Conservation (phyloP, 2,329 filamentous ascomycete genomes). For the Lachnellula hyalina region DNA sequence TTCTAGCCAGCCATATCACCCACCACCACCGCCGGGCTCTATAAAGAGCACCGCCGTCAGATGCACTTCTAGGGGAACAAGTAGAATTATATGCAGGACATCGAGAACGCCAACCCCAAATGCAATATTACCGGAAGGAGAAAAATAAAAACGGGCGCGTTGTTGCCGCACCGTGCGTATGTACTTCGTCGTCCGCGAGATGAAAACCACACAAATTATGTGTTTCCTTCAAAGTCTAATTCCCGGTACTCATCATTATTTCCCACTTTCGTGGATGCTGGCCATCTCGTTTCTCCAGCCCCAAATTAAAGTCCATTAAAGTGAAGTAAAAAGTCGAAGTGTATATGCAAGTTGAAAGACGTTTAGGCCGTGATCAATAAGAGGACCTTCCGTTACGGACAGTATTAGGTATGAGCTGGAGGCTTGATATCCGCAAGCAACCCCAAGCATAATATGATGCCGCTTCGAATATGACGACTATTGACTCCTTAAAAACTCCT, state of each 20-base stretch:
- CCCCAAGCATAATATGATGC: slow-evolving; percentile 23
- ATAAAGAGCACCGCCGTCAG: slow-evolving; percentile 9
- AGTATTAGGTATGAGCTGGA: slow-evolving; percentile 27
- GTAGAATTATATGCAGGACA: slow-evolving; percentile 29
- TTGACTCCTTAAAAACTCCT: slow-evolving; percentile 16
- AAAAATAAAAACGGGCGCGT: slow-evolving; percentile 25
- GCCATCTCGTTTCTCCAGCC: slow-evolving; percentile 9
- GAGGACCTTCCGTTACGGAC: slow-evolving; percentile 18
- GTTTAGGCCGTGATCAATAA: slow-evolving; percentile 20
- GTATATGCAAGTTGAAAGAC: slow-evolving; percentile 28
- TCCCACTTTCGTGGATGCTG: slow-evolving; percentile 18
- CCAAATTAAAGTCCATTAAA: slow-evolving; percentile 25
- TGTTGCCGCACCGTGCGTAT: slow-evolving; percentile 24
- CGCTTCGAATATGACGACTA: slow-evolving; percentile 23
- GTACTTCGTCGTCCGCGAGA: slow-evolving; percentile 19
- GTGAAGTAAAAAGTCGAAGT: slow-evolving; percentile 24
- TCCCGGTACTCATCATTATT: slow-evolving; percentile 29
- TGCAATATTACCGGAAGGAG: slow-evolving; percentile 31
- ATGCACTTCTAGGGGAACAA: slow-evolving; percentile 6
- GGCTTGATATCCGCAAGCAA: slow-evolving; percentile 21
- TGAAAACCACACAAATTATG: slow-evolving; percentile 18
- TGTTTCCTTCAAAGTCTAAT: slow-evolving; percentile 27
- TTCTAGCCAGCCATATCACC: background rate
- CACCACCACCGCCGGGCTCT: background rate
- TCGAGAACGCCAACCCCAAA: slow-evolving; percentile 28